These are phyloP conservation scores for Spongispora temasekensis DNA, from an alignment of 1,284 basidiomycete genomes.

Conservation along the genomic window DNA sequence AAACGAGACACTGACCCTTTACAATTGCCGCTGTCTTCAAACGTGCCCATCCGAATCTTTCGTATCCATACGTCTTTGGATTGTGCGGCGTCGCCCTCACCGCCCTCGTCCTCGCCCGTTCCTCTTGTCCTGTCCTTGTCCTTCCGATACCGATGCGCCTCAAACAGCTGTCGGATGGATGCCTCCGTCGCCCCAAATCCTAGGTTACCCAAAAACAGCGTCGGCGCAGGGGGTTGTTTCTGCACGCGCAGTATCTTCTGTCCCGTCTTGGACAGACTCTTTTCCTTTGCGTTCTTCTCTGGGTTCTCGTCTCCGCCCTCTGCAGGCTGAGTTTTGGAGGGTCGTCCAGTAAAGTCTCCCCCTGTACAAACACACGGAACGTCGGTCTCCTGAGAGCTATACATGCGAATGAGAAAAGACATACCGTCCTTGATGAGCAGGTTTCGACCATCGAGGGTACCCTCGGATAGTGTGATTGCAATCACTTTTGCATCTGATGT, in stretches of 20 bases:
- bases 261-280: conserved; percentile 69
- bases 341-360: conserved; percentile 70
- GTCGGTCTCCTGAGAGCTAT: conserved; percentile 15
- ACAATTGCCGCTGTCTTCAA: conserved; percentile 92
- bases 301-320: conserved; percentile 26
- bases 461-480: conserved; percentile 83
- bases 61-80: conserved; percentile 69
- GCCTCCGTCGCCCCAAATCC: conserved; percentile 84
- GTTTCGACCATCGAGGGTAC: conserved; percentile 80
- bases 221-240: conserved; percentile 81
- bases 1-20: conserved; percentile 72
- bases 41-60: conserved; percentile 91
- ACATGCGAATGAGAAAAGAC: conserved; percentile 15
- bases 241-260: conserved; percentile 82
- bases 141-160: conserved; percentile 51
- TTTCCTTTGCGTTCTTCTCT: conserved; percentile 17
- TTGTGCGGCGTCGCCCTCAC: conserved; percentile 9
- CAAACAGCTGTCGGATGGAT: conserved; percentile 71
- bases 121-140: conserved; percentile 28
- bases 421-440: conserved; percentile 92
- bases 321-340: conserved; percentile 33
- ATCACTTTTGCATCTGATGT: conserved; percentile 70
- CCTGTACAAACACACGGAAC: conserved; percentile 45
- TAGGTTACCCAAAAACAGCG: conserved; percentile 88
- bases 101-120: neutral